These are phyloP conservation scores for Chlorella sp. DNA, from an alignment of 139 green algal genomes.

Conservation along the genomic window DNA sequence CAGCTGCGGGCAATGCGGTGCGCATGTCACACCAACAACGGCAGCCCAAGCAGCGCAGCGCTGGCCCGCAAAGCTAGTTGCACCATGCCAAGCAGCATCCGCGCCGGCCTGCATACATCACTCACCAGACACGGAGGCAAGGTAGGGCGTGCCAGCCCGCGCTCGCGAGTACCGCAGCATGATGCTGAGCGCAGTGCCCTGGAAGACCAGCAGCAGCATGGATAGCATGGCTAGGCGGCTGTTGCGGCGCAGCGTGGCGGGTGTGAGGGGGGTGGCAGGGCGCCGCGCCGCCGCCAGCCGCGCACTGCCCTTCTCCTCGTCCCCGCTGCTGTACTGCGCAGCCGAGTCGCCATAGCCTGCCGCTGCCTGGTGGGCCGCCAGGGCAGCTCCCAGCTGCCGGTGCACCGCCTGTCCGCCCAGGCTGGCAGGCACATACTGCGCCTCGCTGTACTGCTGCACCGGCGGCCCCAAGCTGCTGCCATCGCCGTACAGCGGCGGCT, in stretches of 20 bases:
- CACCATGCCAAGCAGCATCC: too few species aligned
- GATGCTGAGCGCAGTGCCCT: conserved; percentile 63
- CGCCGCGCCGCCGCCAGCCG: not conserved
- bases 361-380: not conserved
- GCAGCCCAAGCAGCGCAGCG: too few species aligned
- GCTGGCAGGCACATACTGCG: too few species aligned
- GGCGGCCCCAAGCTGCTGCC: too few species aligned
- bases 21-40: too few species aligned
- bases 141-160: conserved; percentile 48
- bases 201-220: conserved; percentile 60
- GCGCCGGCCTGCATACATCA: too few species aligned
- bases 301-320: not conserved
- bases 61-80: too few species aligned
- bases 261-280: not conserved
- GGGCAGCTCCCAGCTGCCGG: too few species aligned
- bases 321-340: not conserved
- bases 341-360: not conserved
- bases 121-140: conserved; percentile 56
- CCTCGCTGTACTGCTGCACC: too few species aligned
- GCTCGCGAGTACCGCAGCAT: conserved; percentile 57
- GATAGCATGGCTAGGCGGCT: conserved; percentile 35
- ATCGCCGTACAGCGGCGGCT: too few species aligned
- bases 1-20: too few species aligned
- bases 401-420: too few species aligned
- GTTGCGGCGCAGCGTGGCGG: not conserved